Base-by-base conservation (phyloP, 495 filamentous ascomycete genomes). In the Penicillium chermesinum region DNA sequence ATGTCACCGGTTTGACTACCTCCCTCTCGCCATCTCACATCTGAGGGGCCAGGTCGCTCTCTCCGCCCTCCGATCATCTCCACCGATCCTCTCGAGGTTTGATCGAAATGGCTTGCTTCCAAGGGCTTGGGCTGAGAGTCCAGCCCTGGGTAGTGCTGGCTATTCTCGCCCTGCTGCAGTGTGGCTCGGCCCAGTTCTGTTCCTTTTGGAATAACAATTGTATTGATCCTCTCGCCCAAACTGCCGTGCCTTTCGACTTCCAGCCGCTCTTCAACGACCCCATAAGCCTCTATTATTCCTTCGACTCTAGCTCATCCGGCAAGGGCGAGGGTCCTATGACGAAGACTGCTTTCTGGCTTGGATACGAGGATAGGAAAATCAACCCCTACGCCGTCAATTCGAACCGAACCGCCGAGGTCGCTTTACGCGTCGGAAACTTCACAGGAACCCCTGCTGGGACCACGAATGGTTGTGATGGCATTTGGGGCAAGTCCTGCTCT, bases 161-260 rank as follows among this genome's bases (percentile, higher is more conserved):
- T 27, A 30, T 63, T 3, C 43, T 61, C 2, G 46, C 47, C 18
- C 32, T 65, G 7, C 41, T 63, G 2, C 61, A 52, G 18, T 33
- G 49, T 25, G 48, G 44, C 20, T 44, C 54, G 9, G 66, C 67
- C 38, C 62, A 69, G 39, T 57, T 68, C 37, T 74, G 71, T 44
- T 62, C 59, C 1, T 74, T 74, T 46, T 67, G 65, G 63, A 62
- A 67, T 45, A 58, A 37, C 2, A 63, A 53, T 3, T 74, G 71
- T 47, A 63, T 74, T 49, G 71, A 74, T 40, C 62, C 69, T 2
- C 56, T 73, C 19, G 71, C 71, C 41, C 71, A 74, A 41, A 65
- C 65, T 5, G 67, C 69, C 20, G 55, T 70, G 3, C 54, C 59
- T 16, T 61, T 74, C 35, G 49, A 49, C 10, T 68, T 73, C 46